Evolutionary conservation across 345 rosid species (phyloP).

Genomic region (Boechera divaricarpa): DNA sequence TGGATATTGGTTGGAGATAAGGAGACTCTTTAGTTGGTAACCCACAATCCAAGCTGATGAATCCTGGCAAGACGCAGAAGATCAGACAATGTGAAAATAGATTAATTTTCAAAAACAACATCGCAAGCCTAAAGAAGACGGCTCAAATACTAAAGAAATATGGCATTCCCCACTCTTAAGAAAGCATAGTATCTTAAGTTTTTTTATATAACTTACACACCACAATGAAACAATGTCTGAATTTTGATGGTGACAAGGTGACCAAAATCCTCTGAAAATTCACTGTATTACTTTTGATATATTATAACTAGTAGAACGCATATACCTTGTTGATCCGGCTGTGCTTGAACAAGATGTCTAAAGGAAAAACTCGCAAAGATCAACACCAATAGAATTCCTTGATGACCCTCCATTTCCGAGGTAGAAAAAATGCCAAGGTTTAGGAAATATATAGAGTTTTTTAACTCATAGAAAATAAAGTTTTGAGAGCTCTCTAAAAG

Average conservation of each 20-base stretch:
- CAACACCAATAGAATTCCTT: background rate
- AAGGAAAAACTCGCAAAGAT: background rate
- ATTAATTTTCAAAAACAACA: background rate
- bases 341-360: background rate
- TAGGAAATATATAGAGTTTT: background rate
- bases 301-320: background rate
- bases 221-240: background rate
- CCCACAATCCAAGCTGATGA: slow-evolving; percentile 1
- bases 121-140: background rate
- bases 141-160: no score
- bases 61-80: background rate
- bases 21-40: background rate
- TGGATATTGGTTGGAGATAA: background rate
- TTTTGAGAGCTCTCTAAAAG: background rate
- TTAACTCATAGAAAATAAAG: background rate
- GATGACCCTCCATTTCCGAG: background rate
- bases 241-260: background rate
- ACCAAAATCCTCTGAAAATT: background rate
- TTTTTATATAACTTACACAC: background rate
- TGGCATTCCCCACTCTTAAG: background rate
- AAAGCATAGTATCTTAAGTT: no score
- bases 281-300: background rate
- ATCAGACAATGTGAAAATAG: background rate
- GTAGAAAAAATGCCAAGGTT: background rate
- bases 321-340: background rate